phyloP scores from a whole-genome alignment of 1,284 basidiomycete species.

The Abortiporus biennis region DNA sequence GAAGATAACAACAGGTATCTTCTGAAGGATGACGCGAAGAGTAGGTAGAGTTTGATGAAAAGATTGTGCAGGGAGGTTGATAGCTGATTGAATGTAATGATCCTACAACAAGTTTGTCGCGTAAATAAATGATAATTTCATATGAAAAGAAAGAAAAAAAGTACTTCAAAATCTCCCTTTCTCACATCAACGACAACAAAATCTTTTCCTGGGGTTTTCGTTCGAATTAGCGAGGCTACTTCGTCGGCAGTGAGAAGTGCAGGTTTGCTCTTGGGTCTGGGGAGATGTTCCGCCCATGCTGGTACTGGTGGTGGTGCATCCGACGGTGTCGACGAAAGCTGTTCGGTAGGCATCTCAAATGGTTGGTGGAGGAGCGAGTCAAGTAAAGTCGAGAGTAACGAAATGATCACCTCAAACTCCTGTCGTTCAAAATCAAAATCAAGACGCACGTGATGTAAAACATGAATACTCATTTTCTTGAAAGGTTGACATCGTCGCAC shows the following conservation, averaged over 20 bases:
- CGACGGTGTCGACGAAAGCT: no score
- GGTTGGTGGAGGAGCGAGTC: no score
- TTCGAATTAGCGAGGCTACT: conserved; percentile 10
- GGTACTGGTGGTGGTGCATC: no score
- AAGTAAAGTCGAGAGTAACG: no score
- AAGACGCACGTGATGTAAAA: no score
- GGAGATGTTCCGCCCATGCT: conserved; percentile 11
- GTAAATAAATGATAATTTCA: not conserved
- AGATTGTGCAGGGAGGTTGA: conserved; percentile 14
- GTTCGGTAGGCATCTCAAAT: no score
- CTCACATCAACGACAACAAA: conserved; percentile 13
- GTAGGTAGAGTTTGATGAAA: conserved; percentile 12
- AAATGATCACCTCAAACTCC: no score
- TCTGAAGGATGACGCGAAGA: conserved; percentile 6
- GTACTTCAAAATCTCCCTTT: conserved; percentile 12
- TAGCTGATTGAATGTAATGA: conserved; percentile 10
- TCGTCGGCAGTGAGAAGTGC: conserved; percentile 4
- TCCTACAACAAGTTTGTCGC: no score
- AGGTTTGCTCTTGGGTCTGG: conserved; percentile 11
- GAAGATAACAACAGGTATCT: conserved; percentile 12
- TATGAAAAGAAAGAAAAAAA: not conserved
- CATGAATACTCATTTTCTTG: no score
- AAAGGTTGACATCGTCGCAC: no score
- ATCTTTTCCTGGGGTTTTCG: conserved; percentile 10
- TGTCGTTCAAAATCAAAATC: no score